Percentiles rank a stretch among this genome's conserved stretches.
phyloP scores from a whole-genome alignment of 2,329 filamentous ascomycete species.

The Blastomyces parvus region DNA sequence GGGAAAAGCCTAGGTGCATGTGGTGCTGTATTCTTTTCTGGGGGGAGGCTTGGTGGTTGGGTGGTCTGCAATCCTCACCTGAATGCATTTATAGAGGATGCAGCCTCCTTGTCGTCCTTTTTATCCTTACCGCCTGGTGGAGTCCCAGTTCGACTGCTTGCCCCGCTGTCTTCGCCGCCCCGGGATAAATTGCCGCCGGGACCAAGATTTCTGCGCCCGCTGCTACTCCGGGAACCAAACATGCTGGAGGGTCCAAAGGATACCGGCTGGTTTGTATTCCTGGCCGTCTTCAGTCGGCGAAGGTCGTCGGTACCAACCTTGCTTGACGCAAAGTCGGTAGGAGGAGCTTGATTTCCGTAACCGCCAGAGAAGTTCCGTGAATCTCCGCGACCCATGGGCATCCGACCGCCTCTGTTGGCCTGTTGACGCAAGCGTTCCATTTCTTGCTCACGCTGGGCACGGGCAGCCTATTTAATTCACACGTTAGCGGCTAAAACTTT shows the following conservation, averaged over 20 bases:
- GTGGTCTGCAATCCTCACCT: conserved; percentile 53
- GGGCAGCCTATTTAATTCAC: conserved; percentile 46
- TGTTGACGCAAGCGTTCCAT: conserved; percentile 47
- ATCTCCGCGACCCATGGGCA: conserved; percentile 68
- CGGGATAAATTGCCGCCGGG: conserved; percentile 63
- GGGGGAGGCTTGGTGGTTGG: neutral
- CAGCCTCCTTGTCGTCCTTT: conserved; percentile 52
- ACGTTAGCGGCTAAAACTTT: conserved; percentile 8
- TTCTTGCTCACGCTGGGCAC: conserved; percentile 74
- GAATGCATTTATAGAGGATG: conserved; percentile 78
- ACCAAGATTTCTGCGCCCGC: conserved; percentile 61
- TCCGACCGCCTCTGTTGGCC: conserved; percentile 50
- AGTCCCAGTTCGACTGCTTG: conserved; percentile 82
- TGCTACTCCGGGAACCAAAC: conserved; percentile 83
- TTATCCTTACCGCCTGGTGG: conserved; percentile 57
- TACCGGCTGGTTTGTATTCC: conserved; percentile 52
- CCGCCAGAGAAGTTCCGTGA: conserved; percentile 69
- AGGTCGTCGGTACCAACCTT: conserved; percentile 87
- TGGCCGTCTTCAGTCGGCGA: conserved; percentile 59
- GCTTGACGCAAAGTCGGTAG: conserved; percentile 61
- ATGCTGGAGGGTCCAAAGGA: conserved; percentile 75
- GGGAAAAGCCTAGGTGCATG: conserved; percentile 7
- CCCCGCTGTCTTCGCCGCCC: conserved; percentile 72
- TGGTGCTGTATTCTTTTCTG: neutral
- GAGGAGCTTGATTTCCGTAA: conserved; percentile 58